These are phyloP conservation scores for Ophiostoma novo-ulmi DNA, from an alignment of 2,329 filamentous ascomycete species.

Conservation along the genomic window DNA sequence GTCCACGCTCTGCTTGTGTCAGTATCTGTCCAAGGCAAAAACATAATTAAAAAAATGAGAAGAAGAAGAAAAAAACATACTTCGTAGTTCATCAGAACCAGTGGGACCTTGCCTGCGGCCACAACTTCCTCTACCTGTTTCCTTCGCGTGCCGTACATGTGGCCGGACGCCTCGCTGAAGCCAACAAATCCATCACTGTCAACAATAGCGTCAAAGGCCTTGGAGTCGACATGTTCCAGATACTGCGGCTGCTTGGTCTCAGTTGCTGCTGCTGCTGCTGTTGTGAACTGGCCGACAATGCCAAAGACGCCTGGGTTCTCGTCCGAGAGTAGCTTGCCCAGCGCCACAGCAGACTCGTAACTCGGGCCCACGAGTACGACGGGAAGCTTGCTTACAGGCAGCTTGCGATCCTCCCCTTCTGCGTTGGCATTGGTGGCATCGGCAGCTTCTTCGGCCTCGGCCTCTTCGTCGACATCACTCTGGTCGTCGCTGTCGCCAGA, in stretches of 20 bases:
- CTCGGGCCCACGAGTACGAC: slow-evolving; percentile 65
- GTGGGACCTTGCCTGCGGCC: slow-evolving; percentile 54
- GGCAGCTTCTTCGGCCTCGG: slow-evolving; percentile 20
- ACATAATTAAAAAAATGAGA: neutral
- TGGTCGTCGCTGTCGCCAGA: slow-evolving; percentile 62
- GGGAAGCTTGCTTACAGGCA: slow-evolving; percentile 47
- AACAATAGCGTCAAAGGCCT: slow-evolving; percentile 53
- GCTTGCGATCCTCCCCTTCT: slow-evolving; percentile 25
- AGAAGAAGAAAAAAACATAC: slow-evolving; percentile 37
- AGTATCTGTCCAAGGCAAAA: slow-evolving; percentile 29
- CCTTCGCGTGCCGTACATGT: slow-evolving; percentile 53
- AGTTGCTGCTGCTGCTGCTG: slow-evolving; percentile 33
- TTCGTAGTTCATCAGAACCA: slow-evolving; percentile 50
- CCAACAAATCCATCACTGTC: slow-evolving; percentile 58
- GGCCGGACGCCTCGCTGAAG: slow-evolving; percentile 46
- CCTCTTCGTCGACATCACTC: slow-evolving; percentile 51
- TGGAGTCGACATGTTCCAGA: slow-evolving; percentile 49
- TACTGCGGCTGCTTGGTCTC: neutral
- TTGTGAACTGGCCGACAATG: slow-evolving; percentile 51
- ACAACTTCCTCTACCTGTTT: slow-evolving; percentile 48
- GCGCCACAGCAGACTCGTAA: slow-evolving; percentile 57
- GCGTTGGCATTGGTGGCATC: slow-evolving; percentile 27
- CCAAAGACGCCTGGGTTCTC: slow-evolving; percentile 62
- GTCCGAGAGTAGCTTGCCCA: slow-evolving; percentile 59
- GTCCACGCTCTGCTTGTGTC: slow-evolving; percentile 42